Evolutionary conservation across 2,329 filamentous ascomycete genomes (phyloP).

Genomic region (Neonectria ditissima): DNA sequence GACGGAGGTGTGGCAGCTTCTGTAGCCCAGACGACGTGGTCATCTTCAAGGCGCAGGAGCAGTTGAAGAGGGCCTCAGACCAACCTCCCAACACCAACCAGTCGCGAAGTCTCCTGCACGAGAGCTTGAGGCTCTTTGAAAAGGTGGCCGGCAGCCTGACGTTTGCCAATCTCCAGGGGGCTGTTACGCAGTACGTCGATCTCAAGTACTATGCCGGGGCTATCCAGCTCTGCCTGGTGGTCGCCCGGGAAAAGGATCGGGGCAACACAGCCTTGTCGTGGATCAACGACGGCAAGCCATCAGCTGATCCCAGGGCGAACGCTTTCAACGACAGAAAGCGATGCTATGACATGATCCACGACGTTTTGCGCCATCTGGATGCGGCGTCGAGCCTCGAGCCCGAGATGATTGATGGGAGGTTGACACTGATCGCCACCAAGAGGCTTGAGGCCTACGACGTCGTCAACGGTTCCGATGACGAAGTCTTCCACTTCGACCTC

Average conservation of each 20-base stretch:
- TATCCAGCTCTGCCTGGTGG: constrained; percentile 85
- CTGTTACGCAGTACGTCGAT: constrained; percentile 81
- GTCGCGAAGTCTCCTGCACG: constrained; percentile 83
- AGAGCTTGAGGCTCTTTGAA: constrained; percentile 89
- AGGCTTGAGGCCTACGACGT: constrained; percentile 90
- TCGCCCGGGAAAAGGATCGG: constrained; percentile 86
- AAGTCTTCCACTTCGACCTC: constrained; percentile 95
- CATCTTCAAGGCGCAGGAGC: constrained; percentile 98
- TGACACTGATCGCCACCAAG: constrained; percentile 80
- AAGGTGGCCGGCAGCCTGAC: constrained; percentile 87
- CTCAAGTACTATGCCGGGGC: constrained; percentile 95
- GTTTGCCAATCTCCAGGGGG: constrained; percentile 81
- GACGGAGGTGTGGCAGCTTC: constrained; percentile 94
- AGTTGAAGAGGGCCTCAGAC: constrained; percentile 88
- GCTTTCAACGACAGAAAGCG: constrained; percentile 78
- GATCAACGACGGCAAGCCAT: constrained; percentile 85
- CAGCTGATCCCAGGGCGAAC: constrained; percentile 74
- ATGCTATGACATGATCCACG: constrained; percentile 90
- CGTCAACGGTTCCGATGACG: constrained; percentile 87
- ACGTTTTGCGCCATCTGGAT: constrained; percentile 84
- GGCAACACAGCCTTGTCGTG: constrained; percentile 87
- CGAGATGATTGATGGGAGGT: constrained; percentile 80
- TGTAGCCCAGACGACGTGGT: constrained; percentile 97
- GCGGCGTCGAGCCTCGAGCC: constrained; percentile 74
- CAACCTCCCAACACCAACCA: constrained; percentile 79